phyloP scores from a whole-genome alignment of 352 stramenopile genomes.

The Pythium rhizo-oryzae region DNA sequence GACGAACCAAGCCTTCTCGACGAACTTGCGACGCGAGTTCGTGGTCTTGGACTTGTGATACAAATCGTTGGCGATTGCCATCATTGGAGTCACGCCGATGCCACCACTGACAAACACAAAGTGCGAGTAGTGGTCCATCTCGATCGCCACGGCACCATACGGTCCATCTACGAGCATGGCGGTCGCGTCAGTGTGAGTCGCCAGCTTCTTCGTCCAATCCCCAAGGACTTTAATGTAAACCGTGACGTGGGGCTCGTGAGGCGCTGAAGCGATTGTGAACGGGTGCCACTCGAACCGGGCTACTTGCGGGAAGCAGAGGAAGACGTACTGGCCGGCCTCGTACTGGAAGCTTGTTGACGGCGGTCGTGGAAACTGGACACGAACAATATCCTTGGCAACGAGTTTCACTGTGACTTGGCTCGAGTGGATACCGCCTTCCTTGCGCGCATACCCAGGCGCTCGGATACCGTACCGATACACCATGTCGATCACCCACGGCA shows the following conservation, averaged over 20 bases:
- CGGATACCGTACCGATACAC: conserved; percentile 42
- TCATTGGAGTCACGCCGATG: conserved; percentile 59
- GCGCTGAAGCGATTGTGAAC: conserved; percentile 84
- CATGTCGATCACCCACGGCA: conserved; percentile 42
- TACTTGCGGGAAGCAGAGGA: conserved; percentile 77
- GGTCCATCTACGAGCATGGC: conserved; percentile 53
- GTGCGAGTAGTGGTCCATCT: conserved; percentile 59
- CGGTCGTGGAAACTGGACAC: conserved; percentile 47
- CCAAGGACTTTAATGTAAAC: conserved; percentile 67
- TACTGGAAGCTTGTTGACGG: conserved; percentile 35
- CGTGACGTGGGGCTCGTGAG: conserved; percentile 60
- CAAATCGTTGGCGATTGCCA: conserved; percentile 50
- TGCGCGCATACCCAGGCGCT: conserved; percentile 23
- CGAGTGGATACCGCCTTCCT: conserved; percentile 27
- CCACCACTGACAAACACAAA: conserved; percentile 49
- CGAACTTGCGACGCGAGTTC: conserved; percentile 3
- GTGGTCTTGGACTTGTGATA: conserved; percentile 25
- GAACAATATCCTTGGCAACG: conserved; percentile 36
- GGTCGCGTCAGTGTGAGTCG: conserved; percentile 14
- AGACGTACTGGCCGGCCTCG: conserved; percentile 71
- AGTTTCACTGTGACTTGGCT: conserved; percentile 10
- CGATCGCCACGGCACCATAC: conserved; percentile 47
- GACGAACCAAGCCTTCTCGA: conserved; percentile 49
- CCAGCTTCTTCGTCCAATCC: conserved; percentile 68
- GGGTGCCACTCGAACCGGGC: conserved; percentile 83